These are phyloP conservation scores for Russula brevipes DNA, from an alignment of 768 basidiomycete genomes.

Conservation along the genomic window DNA sequence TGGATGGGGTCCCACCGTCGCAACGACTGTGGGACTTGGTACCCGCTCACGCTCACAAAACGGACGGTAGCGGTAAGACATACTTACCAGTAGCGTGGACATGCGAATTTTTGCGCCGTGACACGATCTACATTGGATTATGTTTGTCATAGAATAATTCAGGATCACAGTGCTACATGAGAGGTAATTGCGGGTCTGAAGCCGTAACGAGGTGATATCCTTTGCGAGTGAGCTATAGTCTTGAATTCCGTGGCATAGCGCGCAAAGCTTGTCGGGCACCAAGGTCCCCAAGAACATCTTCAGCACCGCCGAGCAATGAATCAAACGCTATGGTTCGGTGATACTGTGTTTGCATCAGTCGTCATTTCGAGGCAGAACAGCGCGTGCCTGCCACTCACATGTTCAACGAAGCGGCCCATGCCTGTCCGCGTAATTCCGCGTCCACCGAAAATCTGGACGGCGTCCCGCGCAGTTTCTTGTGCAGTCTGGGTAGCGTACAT, in stretches of 20 bases:
- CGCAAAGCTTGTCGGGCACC: constrained; percentile 72
- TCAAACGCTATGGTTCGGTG: constrained; percentile 42
- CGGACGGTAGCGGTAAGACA: not conserved
- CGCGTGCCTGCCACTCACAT: constrained; percentile 39
- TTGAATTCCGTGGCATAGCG: constrained; percentile 45
- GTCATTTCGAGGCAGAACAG: not conserved
- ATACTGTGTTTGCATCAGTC: constrained; percentile 29
- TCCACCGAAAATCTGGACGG: constrained; percentile 83
- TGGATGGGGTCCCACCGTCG: constrained; percentile 37
- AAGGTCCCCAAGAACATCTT: constrained; percentile 72
- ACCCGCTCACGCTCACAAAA: not conserved
- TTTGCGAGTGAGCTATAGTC: constrained; percentile 5
- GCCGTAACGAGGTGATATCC: not conserved
- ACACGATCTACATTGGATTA: constrained; percentile 11
- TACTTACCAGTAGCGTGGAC: not conserved
- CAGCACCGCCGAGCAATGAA: constrained; percentile 44
- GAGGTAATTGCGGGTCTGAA: not conserved
- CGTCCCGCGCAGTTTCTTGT: constrained; percentile 76
- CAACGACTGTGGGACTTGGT: constrained; percentile 25
- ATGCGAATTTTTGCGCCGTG: not conserved
- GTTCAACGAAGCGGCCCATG: constrained; percentile 74
- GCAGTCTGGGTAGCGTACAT: constrained; percentile 70
- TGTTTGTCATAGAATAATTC: constrained; percentile 17
- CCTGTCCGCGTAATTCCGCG: constrained; percentile 78
- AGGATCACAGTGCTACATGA: not conserved